Evolutionary conservation across 2,329 filamentous ascomycete genomes (phyloP), one percentile per base, ranked within the genome.

Genomic region (Drechslerella dactyloides): DNA sequence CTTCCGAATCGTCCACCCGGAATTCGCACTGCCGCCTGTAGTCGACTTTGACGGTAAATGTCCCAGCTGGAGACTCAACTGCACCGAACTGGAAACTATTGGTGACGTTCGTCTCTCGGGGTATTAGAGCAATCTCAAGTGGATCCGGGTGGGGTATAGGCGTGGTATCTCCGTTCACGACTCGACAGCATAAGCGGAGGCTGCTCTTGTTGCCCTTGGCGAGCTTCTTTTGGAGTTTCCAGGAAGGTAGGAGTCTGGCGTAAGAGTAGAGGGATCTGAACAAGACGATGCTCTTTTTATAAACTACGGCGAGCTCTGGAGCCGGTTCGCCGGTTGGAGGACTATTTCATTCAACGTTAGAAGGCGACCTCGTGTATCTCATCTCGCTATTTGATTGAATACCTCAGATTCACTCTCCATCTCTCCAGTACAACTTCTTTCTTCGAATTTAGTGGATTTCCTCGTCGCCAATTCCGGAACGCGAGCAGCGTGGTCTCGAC

Each of bases 251-350:
- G 73, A 97, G 85, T 76, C 90, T 89, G 44, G 91, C 86, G 61
- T 90, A 90, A 55, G 90, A 87, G 79, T 90, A 96, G 51, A 99
- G 84, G 1, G 92, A 92, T 70, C 94, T 86, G 80, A 97, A 97
- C 76, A 97, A 87, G 75, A 97, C 90, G 74, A 99, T 96, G 76
- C 90, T 91, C 81, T 96, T 94, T 82, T 99, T 99, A 84, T 99
- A 99, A 68, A 96, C 88, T 58, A 91, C 93, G 13, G 94, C 92
- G 57, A 97, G 82, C 33, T 85, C 82, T 52, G 85, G 82, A 59
- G 64, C 33, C 10, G 51, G 24, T 24, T 73, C 69, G 35, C 69
- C 56, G 13, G 62, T 52, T 27, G 69, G 69, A 15, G 40, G 24
- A 19, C 69, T 73, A 59, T n/a, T 40, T 2, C 17, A 24, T 5